Percentiles rank a stretch among this genome's conserved stretches.
phyloP scores from a whole-genome alignment of 805 yeast genomes.

The Yamadazyma tumulicola region DNA sequence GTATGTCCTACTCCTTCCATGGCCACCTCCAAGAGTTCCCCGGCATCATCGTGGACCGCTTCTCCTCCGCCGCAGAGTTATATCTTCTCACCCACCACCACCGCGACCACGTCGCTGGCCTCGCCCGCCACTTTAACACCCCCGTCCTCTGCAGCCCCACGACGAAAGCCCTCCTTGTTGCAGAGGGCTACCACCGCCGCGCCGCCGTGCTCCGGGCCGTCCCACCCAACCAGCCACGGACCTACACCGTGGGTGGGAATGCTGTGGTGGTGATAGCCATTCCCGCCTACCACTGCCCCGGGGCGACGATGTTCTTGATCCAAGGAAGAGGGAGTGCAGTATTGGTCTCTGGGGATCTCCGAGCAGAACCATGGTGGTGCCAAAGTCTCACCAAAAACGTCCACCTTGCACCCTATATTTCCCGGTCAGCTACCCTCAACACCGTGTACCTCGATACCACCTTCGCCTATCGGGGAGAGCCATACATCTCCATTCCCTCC shows the following conservation, averaged over 20 bases:
- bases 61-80: slow-evolving; percentile 14
- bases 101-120: slow-evolving; percentile 51
- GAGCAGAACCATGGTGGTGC: slow-evolving; percentile 55
- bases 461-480: slow-evolving; percentile 47
- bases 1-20: no score
- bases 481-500: slow-evolving; percentile 41
- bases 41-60: no score
- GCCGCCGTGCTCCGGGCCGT: no score
- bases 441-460: slow-evolving; percentile 55
- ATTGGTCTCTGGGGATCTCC: slow-evolving; percentile 53
- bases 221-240: no score
- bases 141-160: slow-evolving; percentile 45
- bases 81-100: slow-evolving; percentile 51
- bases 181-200: no score
- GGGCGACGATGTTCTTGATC: slow-evolving; percentile 52
- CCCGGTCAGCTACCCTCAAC: slow-evolving; percentile 32
- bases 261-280: slow-evolving; percentile 38
- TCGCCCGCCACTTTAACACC: slow-evolving; percentile 36
- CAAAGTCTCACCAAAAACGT: slow-evolving; percentile 33
- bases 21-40: no score
- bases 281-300: slow-evolving; percentile 58
- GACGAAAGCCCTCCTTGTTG: no score
- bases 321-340: slow-evolving; percentile 33
- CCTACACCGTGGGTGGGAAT: slow-evolving; percentile 12
- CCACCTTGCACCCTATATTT: slow-evolving; percentile 37